Conservation (phyloP, 352 stramenopile species). For the Phytopythium ostracodes region DNA sequence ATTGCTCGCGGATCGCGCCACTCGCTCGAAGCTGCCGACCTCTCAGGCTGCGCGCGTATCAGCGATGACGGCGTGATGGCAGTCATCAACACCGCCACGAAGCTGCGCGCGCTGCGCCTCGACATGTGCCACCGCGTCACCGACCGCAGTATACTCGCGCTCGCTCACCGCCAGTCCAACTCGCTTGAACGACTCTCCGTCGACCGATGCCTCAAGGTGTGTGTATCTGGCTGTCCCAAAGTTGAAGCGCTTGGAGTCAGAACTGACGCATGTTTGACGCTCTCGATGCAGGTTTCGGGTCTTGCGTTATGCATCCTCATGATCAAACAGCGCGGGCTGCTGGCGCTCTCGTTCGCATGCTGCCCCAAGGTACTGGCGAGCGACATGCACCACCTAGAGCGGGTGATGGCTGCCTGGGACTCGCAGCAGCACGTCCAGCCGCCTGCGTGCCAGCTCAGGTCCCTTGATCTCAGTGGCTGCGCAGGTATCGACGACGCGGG, state of each 20-base stretch:
- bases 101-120: conserved; percentile 62
- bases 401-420: conserved; percentile 2
- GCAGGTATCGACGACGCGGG: conserved; percentile 41
- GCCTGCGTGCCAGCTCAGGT: conserved; percentile 21
- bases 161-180: conserved; percentile 36
- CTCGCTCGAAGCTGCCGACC: conserved; percentile 46
- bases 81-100: conserved; percentile 42
- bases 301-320: conserved; percentile 53
- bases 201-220: conserved; percentile 65
- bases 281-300: conserved; percentile 44
- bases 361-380: conserved; percentile 52
- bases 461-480: conserved; percentile 53
- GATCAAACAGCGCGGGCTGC: conserved; percentile 41
- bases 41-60: conserved; percentile 74
- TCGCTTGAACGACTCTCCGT: conserved; percentile 36
- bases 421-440: conserved; percentile 5
- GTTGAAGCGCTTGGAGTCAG: not conserved
- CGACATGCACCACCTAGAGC: conserved; percentile 35
- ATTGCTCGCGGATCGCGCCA: conserved; percentile 33
- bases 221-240: not conserved
- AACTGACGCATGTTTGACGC: not conserved
- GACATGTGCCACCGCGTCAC: conserved; percentile 80
- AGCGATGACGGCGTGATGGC: conserved; percentile 74
- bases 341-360: conserved; percentile 50
- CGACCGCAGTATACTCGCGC: conserved; percentile 49